These are phyloP conservation scores for Mallotus japonicus DNA, from an alignment of 441 rosid species.

Conservation along the genomic window DNA sequence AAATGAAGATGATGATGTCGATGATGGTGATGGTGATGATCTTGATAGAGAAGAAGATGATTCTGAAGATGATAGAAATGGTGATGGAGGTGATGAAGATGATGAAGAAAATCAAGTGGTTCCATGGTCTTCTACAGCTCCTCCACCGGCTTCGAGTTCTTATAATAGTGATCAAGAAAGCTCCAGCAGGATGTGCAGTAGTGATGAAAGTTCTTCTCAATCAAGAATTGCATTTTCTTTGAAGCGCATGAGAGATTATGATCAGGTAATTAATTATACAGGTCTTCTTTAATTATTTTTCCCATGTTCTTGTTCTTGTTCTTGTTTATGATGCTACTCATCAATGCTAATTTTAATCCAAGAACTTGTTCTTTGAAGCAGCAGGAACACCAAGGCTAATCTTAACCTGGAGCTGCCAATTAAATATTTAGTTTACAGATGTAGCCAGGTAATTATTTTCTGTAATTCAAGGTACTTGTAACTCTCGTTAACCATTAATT, in stretches of 20 bases:
- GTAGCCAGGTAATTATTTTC: background rate
- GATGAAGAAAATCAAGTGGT: constrained; percentile 48
- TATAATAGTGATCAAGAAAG: constrained; percentile 30
- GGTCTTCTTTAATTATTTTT: background rate
- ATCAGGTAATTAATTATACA: constrained; percentile 13
- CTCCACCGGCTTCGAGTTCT: constrained; percentile 32
- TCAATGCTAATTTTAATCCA: background rate
- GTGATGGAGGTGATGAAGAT: constrained; percentile 13
- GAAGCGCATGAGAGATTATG: constrained; percentile 9
- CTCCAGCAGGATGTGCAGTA: constrained; percentile 8
- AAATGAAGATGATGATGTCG: background rate
- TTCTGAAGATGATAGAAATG: background rate
- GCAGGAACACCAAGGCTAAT: constrained; percentile 13
- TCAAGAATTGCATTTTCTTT: constrained; percentile 19
- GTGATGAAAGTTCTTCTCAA: constrained; percentile 20
- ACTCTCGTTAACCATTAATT: background rate
- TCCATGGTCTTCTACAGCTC: constrained; percentile 30
- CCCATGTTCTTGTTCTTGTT: background rate
- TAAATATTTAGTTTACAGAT: background rate
- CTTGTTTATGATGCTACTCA: no score
- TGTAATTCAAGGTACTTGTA: background rate
- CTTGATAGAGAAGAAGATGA: background rate
- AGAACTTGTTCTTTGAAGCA: background rate
- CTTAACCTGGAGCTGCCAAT: background rate
- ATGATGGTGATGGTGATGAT: background rate